A percentile compares a stretch with the other conserved stretches of the same genome.
Evolutionary conservation across 345 rosid genomes (phyloP).

Genomic region (Noccaea bulbosa): DNA sequence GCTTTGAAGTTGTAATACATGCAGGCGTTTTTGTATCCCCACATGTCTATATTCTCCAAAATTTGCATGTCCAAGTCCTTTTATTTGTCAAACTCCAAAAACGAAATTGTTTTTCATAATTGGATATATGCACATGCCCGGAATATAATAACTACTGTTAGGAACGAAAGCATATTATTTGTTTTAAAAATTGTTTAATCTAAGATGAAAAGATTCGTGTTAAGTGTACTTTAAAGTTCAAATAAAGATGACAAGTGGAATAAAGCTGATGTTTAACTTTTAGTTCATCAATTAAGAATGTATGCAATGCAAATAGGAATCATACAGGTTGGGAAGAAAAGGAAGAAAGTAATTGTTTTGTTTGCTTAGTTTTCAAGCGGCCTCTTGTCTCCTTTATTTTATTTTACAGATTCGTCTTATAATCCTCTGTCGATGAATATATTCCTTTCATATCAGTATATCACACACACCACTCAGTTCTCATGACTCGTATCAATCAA

Average conservation of each 20-base stretch:
- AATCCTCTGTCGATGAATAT: conserved; percentile 22
- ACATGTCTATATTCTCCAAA: conserved; percentile 26
- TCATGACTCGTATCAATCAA: neutral
- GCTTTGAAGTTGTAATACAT: conserved; percentile 35
- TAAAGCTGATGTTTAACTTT: conserved; percentile 42
- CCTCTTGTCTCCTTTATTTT: conserved; percentile 18
- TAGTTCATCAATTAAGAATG: conserved; percentile 31
- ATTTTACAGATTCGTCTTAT: conserved; percentile 21
- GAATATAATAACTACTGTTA: conserved; percentile 8
- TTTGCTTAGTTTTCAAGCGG: conserved; percentile 42
- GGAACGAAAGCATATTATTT: conserved; percentile 21
- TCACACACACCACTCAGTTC: neutral
- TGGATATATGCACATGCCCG: conserved; percentile 30
- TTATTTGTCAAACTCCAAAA: neutral
- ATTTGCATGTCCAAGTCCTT: conserved; percentile 18
- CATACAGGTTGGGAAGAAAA: conserved; percentile 19
- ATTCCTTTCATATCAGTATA: conserved; percentile 32
- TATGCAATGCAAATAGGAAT: conserved; percentile 24
- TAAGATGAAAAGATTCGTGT: conserved; percentile 37
- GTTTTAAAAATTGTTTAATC: neutral
- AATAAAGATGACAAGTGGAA: conserved; percentile 38
- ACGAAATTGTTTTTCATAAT: neutral
- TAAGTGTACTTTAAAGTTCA: conserved; percentile 20
- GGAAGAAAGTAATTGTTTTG: conserved; percentile 29
- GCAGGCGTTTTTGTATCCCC: conserved; percentile 29